Base-by-base conservation (phyloP, 2,329 filamentous ascomycete species). In the Neopestalotiopsis rosae region DNA sequence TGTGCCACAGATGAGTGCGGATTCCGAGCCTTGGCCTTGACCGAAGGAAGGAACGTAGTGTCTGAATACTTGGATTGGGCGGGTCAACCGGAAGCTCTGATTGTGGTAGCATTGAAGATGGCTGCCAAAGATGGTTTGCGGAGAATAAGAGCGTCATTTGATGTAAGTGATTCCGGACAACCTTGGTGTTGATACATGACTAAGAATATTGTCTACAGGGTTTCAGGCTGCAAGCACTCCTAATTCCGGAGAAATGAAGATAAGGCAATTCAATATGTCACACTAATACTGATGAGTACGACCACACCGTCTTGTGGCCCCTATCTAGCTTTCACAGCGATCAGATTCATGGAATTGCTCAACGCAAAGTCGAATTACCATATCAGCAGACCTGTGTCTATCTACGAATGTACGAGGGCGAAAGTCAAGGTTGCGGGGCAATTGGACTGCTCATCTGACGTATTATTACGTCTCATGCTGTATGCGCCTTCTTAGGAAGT, bases 401-500 rank as follows among this genome's bases (percentile, higher is more conserved):
- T 52, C 17, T 7, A 52, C 45, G 1, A 6, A 17, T 49, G 7
- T 52, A 9, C n/a, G 3, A 52, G 6, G 5, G 17, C 45, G n/a
- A 9, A n/a, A 17, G 45, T 20, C 45, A 52, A 52, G 20, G 17
- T 3, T 17, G 20, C 42, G n/a, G 42, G 5, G n/a, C 20, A 52
- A 20, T 52, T 20, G 17, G 14, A 52, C 17, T 52, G 45, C 45
- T 20, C 45, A 52, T n/a, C 40, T 42, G 42, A 17, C 42, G 17
- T 5, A 9, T 52, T 52, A 9, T 10, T 34, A 13, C 57, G 17
- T 34, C 20, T 28, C 13, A 34, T 62, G 7, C 45, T 40, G 28
- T 40, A 71, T 67, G 28, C 65, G 62, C 14, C 38, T 38, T 3
- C 38, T 52, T 68, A 88, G 80, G 65, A 83, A 85, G 34, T 82